Evolutionary conservation across 2,329 filamentous ascomycete genomes (phyloP), one percentile per base, ranked within the genome.

Genomic region (Alternaria ventricosa): DNA sequence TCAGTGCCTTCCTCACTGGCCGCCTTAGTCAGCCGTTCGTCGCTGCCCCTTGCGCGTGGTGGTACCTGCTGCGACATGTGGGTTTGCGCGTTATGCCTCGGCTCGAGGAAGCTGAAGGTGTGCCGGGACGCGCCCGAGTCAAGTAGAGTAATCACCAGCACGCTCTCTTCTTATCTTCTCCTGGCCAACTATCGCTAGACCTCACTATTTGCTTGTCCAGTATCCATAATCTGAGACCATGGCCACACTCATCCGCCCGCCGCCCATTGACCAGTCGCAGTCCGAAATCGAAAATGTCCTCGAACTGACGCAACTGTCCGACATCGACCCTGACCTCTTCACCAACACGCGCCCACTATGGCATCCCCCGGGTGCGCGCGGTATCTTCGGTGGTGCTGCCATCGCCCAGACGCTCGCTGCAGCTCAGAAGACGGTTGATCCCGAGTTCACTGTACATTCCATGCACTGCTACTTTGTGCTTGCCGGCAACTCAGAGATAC

Each of bases 381-480:
- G 96, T 64, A 94, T 99, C 81, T 99, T 93, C 76, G 96, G 96
- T 78, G 94, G 94, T 69, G 90, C 92, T 60, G 94, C 96, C 41
- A 97, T 99, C 71, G 94, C 95, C 51, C 95, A 98, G 85, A 94
- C 88, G 75, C 90, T 97, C 25, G 87, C 92, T 49, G 93, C 96
- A 2, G 96, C 93, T 23, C 94, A 97, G 80, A 88, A 89, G 76
- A 99, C 96, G 9, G 92, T 99, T 3, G 90, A 91, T 0, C 79
- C 84, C 25, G 86, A 92, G 77, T 97, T 97, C 81, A 87, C 90
- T 63, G 89, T 96, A 54, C 96, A 99, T 84, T 95, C 91, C 77
- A 97, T 97, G 92, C 96, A 99, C 86, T 98, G 96, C 87, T 99
- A 98, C 84, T 99, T 99, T 80, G 90, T 99, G 33, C 89, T 98